Conservation (phyloP, 1,284 basidiomycete genomes). For the Ceratobasidium sp. region DNA sequence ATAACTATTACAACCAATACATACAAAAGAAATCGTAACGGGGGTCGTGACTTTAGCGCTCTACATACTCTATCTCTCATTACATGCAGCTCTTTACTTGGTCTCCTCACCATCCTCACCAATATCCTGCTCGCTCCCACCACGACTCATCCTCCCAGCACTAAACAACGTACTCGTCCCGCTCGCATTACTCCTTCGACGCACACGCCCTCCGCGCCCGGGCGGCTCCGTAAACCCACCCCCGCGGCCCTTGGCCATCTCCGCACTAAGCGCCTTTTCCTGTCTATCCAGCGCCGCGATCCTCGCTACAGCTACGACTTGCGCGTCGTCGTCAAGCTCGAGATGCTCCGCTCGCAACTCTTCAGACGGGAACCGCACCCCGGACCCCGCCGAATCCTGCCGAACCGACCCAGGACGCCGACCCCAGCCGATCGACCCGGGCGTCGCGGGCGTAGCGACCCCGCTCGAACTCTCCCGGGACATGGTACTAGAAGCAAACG, state of each 20-base stretch:
- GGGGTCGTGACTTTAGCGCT: constrained; percentile 21
- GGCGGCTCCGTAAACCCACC: constrained; percentile 83
- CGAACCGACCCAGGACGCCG: constrained; percentile 62
- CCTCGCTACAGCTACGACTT: constrained; percentile 78
- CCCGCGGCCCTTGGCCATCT: constrained; percentile 77
- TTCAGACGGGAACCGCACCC: constrained; percentile 59
- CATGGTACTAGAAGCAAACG: constrained; percentile 53
- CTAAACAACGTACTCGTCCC: constrained; percentile 47
- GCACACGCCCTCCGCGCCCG: constrained; percentile 60
- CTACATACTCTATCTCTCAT: too few relatives aligned
- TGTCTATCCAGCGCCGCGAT: constrained; percentile 80
- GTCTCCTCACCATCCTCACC: constrained; percentile 24
- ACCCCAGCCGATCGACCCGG: constrained; percentile 54
- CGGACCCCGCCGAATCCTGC: constrained; percentile 41
- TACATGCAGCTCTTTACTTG: not conserved
- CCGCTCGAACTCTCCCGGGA: constrained; percentile 52
- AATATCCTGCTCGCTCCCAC: constrained; percentile 35
- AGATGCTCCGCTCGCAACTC: constrained; percentile 54
- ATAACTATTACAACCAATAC: constrained; percentile 27
- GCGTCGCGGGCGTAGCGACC: constrained; percentile 58
- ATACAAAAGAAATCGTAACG: constrained; percentile 36
- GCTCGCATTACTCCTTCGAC: constrained; percentile 68
- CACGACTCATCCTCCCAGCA: constrained; percentile 42
- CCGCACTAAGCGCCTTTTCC: constrained; percentile 76
- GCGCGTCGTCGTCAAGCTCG: constrained; percentile 76